Percentiles rank a stretch among this genome's conserved stretches.
Conservation (phyloP, 345 rosid species). For the Bruguiera sexangula region DNA sequence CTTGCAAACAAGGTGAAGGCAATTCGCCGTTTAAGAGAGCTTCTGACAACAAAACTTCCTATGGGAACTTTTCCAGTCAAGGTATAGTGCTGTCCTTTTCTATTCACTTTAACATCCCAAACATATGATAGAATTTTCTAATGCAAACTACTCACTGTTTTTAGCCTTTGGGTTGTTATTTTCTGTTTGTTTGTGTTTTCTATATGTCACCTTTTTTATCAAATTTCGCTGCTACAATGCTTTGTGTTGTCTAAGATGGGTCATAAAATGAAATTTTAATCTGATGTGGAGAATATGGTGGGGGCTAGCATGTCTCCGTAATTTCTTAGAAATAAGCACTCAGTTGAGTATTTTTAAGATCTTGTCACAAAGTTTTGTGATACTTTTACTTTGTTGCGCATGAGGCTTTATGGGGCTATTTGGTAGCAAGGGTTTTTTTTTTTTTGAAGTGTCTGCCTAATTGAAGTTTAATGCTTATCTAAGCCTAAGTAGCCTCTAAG, state of each 20-base stretch:
- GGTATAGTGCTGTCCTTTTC: constrained; percentile 39
- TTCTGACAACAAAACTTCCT: constrained; percentile 93
- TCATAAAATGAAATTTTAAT: too few relatives aligned
- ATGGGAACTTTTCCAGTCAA: constrained; percentile 92
- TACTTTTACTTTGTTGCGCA: neutral
- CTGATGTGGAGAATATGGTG: neutral
- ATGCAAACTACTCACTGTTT: neutral
- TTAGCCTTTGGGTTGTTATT: neutral
- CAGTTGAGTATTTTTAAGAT: neutral
- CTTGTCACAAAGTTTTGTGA: neutral
- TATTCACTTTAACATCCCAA: neutral
- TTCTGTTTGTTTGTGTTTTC: constrained; percentile 5
- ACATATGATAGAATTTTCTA: neutral
- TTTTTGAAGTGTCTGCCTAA: neutral
- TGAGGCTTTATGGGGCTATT: neutral
- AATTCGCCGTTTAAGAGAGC: constrained; percentile 89
- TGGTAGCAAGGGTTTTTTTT: neutral
- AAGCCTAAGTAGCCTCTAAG: neutral
- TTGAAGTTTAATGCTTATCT: neutral
- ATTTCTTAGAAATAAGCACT: neutral
- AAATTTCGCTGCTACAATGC: neutral
- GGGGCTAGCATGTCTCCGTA: neutral
- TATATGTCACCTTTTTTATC: neutral
- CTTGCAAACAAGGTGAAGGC: constrained; percentile 98
- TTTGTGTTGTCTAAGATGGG: too few relatives aligned